Percentiles rank a stretch among this genome's conserved stretches.
phyloP scores from a whole-genome alignment of 1,284 basidiomycete genomes.

The Exobasidium rhododendri region DNA sequence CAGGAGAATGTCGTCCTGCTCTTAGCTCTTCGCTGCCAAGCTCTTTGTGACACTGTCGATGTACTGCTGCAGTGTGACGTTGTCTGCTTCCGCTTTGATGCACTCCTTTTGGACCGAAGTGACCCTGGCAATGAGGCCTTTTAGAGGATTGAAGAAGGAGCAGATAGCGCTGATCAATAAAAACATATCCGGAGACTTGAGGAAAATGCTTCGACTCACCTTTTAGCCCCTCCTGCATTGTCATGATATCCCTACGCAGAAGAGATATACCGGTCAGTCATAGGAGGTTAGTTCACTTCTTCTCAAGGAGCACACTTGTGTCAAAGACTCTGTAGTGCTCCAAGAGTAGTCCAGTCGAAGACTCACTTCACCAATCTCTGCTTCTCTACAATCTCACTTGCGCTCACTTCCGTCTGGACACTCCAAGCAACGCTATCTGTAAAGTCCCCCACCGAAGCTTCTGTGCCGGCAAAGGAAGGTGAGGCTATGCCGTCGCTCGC shows the following conservation, averaged over 20 bases:
- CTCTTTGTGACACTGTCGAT: conserved; percentile 54
- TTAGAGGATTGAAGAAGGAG: background rate
- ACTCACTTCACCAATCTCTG: conserved; percentile 47
- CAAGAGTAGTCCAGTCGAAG: too few species aligned
- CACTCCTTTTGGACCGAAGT: conserved; percentile 46
- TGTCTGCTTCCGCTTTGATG: conserved; percentile 49
- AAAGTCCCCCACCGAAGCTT: conserved; percentile 5
- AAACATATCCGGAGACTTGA: too few species aligned
- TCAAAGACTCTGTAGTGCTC: too few species aligned
- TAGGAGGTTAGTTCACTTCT: too few species aligned
- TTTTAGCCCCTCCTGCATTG: conserved; percentile 41
- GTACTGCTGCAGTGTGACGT: conserved; percentile 53
- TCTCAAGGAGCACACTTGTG: too few species aligned
- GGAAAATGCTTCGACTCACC: conserved; percentile 17
- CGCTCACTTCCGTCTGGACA: conserved; percentile 44
- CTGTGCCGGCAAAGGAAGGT: background rate
- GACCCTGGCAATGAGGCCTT: conserved; percentile 42
- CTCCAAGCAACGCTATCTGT: conserved; percentile 15
- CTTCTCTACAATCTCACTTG: conserved; percentile 54
- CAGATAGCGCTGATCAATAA: background rate
- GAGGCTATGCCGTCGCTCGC: background rate
- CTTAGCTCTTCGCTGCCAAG: conserved; percentile 40
- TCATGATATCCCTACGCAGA: conserved; percentile 35
- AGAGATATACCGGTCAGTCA: background rate
- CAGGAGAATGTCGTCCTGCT: too few species aligned